Evolutionary conservation across 345 rosid species (phyloP), one percentile per base, ranked within the genome.

Genomic region (Draba incana): DNA sequence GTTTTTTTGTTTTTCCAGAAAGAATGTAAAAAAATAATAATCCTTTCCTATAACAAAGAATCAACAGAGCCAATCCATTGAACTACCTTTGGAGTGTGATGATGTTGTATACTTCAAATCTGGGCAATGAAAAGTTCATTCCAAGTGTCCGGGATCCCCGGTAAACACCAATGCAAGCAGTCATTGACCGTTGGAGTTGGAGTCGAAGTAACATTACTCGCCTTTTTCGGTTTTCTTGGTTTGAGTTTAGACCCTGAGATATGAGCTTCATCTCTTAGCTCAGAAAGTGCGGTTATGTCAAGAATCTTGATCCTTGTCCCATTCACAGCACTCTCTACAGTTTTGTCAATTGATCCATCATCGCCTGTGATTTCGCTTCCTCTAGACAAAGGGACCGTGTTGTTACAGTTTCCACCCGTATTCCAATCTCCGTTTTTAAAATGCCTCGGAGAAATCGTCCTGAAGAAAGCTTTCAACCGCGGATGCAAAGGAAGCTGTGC

Each of bases 121-220:
- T 85, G 88, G 10, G 87, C 86, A 6, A 75, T 71, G 43, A 90
- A 84, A 39, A 90, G 73, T 62, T 86, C 92, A 69, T 88, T 90
- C 97, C 97, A 90, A 4, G 88, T 81, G 60, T 90, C 97, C 0
- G 97, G 97, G 55, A 90, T 62, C 62, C 97, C 97, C 0, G 96
- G 98, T 48, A 92, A 77, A 83, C 97, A 92, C 97, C 98, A 92
- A 69, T 92, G 98, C 81, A 89, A 81, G 88, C 97, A 92, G 76
- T 92, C 98, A 13, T 84, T 80, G 20, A 78, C 76, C 8, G 53
- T 25, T 23, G 71, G 47, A 72, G 66, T 64, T 23, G 77, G 60
- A 72, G 66, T 64, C 14, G 44, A 41, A 4, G 72, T 85, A 4
- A 75, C 78, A 69, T 79, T 88, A 10, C 77, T 72, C 42, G 75